phyloP scores from a whole-genome alignment of 2,329 filamentous ascomycete genomes.

The Calonectria hawksworthii region DNA sequence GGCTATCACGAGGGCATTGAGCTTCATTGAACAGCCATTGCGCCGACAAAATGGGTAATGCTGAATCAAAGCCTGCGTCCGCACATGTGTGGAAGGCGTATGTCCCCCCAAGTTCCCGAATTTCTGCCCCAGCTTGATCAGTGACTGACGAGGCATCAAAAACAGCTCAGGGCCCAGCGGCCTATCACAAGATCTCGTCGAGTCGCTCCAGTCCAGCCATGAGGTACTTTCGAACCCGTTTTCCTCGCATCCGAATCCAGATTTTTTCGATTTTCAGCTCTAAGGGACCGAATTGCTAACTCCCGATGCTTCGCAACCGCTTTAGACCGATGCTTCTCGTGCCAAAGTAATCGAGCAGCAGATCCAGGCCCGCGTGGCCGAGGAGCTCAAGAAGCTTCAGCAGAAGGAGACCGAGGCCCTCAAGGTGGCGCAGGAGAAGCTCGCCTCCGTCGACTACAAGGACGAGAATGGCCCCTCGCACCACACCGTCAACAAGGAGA shows the following conservation, averaged over 20 bases:
- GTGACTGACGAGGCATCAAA: constrained; percentile 44
- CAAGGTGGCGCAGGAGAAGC: constrained; percentile 75
- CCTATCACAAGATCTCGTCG: constrained; percentile 85
- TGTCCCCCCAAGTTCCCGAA: constrained; percentile 43
- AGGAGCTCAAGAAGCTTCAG: constrained; percentile 86
- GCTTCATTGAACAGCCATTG: constrained; percentile 52
- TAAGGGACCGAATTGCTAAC: constrained; percentile 25
- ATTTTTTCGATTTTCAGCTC: neutral
- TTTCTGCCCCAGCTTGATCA: constrained; percentile 1
- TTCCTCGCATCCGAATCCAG: neutral
- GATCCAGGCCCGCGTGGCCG: constrained; percentile 87
- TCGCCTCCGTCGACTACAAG: constrained; percentile 62
- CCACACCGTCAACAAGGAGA: constrained; percentile 70
- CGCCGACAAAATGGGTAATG: constrained; percentile 67
- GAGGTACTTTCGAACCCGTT: constrained; percentile 73
- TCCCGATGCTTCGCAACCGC: neutral
- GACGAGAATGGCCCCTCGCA: constrained; percentile 52
- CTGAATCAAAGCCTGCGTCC: constrained; percentile 66
- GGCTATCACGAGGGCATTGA: constrained; percentile 48
- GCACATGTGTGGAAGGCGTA: constrained; percentile 69
- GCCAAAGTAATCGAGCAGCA: constrained; percentile 87
- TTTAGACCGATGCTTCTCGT: constrained; percentile 89
- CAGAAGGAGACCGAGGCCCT: constrained; percentile 79
- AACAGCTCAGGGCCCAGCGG: constrained; percentile 62
- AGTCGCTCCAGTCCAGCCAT: constrained; percentile 85